phyloP scores from a whole-genome alignment of 2,329 filamentous ascomycete genomes.

The Alternaria alternata region DNA sequence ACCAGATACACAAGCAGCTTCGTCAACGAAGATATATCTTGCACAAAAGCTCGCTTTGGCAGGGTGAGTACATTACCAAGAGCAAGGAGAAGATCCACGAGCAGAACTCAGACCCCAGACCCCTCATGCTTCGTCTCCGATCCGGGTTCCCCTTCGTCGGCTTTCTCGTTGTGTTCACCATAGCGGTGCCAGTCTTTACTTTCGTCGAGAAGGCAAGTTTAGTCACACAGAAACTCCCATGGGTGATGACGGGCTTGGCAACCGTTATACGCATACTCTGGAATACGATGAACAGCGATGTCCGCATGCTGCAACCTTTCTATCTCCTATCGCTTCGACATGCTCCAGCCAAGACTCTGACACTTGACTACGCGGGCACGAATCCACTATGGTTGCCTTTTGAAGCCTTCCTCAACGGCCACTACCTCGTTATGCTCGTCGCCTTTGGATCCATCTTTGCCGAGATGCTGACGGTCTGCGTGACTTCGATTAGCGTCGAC shows the following conservation, averaged over 20 bases:
- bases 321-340: conserved; percentile 73
- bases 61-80: conserved; percentile 62
- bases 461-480: conserved; percentile 75
- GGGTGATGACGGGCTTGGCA: conserved; percentile 70
- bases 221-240: conserved; percentile 69
- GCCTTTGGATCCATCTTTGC: conserved; percentile 75
- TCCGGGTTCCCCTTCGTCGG: conserved; percentile 69
- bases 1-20: conserved; percentile 73
- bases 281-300: conserved; percentile 72
- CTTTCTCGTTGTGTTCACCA: conserved; percentile 64
- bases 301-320: conserved; percentile 78
- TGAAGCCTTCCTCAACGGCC: conserved; percentile 68
- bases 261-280: conserved; percentile 73
- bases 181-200: conserved; percentile 68
- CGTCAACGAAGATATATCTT: conserved; percentile 72
- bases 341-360: conserved; percentile 70
- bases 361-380: conserved; percentile 76
- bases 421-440: conserved; percentile 72
- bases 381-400: conserved; percentile 72
- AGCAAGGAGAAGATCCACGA: conserved; percentile 61
- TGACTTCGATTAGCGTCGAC: conserved; percentile 71
- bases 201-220: conserved; percentile 63
- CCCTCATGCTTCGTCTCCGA: conserved; percentile 69
- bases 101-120: conserved; percentile 63
- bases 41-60: conserved; percentile 74